These are phyloP conservation scores for Ammopiptanthus mongolicus DNA, from an alignment of 306 rosid genomes.

Conservation along the genomic window DNA sequence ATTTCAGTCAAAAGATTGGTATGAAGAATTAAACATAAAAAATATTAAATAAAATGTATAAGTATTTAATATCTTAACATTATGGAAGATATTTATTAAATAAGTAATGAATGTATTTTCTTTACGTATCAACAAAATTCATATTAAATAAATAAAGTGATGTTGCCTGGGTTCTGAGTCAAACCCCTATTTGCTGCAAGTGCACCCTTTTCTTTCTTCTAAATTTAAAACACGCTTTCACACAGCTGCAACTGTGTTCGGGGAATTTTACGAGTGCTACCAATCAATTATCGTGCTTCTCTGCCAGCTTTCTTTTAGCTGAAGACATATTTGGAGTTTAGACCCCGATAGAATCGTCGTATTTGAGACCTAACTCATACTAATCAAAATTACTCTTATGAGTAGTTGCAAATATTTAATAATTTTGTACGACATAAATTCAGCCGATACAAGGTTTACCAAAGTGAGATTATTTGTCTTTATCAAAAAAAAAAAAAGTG, in stretches of 20 bases:
- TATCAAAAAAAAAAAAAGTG: no score
- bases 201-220: neutral
- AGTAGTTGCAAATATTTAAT: neutral
- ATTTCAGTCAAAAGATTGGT: neutral
- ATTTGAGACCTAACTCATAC: neutral
- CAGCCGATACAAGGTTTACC: no score
- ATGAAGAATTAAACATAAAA: neutral
- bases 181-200: neutral
- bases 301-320: neutral
- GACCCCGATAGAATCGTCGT: neutral
- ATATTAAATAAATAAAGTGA: no score
- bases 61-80: no score
- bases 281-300: neutral
- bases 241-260: neutral
- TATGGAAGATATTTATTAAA: no score
- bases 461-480: no score
- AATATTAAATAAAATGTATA: no score
- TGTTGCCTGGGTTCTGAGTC: neutral
- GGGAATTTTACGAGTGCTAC: neutral
- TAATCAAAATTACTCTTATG: neutral
- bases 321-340: constrained; percentile 1
- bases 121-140: no score
- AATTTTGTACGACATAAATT: neutral
- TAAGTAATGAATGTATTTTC: no score
- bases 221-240: neutral